These are phyloP conservation scores for Protomyces inouyei DNA, from an alignment of 1,139 yeast species.

Conservation along the genomic window DNA sequence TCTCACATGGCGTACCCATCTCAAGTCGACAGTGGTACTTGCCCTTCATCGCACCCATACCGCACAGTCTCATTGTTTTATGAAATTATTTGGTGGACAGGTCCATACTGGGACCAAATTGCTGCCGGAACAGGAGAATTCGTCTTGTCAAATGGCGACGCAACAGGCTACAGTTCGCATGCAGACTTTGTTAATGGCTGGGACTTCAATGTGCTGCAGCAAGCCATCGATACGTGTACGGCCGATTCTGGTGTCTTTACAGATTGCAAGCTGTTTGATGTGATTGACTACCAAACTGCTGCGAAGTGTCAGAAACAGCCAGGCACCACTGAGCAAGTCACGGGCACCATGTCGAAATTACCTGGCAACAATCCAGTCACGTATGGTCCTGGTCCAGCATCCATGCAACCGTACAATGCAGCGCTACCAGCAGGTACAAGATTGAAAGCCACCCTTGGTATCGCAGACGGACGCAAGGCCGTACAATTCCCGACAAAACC, in stretches of 20 bases:
- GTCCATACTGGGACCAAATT: conserved; percentile 1
- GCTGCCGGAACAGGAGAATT: conserved; percentile 23
- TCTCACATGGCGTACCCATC: conserved; percentile 28
- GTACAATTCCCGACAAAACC: conserved; percentile 10
- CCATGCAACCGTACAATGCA: conserved; percentile 1
- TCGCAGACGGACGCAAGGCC: conserved; percentile 9
- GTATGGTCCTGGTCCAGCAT: conserved; percentile 20
- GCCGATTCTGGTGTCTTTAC: conserved; percentile 28
- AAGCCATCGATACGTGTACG: conserved; percentile 27
- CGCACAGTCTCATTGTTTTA: conserved; percentile 24
- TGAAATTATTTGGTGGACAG: conserved; percentile 26
- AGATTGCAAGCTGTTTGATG: conserved; percentile 24
- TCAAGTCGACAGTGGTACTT: conserved; percentile 19
- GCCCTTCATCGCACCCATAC: conserved; percentile 25
- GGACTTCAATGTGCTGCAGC: conserved; percentile 25
- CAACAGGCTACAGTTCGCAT: conserved; percentile 29
- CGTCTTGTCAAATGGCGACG: conserved; percentile 26
- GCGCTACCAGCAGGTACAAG: conserved; percentile 2
- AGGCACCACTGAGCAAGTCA: conserved; percentile 5
- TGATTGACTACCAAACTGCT: conserved; percentile 2
- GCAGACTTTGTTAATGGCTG: conserved; percentile 30
- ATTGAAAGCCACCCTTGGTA: conserved; percentile 3
- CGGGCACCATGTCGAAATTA: conserved; percentile 14
- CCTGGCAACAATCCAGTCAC: conserved; percentile 26
- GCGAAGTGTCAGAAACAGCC: conserved; percentile 15